Evolutionary conservation across 2,329 filamentous ascomycete species (phyloP), one percentile per base, ranked within the genome.

Genomic region (Phialophora tarda): DNA sequence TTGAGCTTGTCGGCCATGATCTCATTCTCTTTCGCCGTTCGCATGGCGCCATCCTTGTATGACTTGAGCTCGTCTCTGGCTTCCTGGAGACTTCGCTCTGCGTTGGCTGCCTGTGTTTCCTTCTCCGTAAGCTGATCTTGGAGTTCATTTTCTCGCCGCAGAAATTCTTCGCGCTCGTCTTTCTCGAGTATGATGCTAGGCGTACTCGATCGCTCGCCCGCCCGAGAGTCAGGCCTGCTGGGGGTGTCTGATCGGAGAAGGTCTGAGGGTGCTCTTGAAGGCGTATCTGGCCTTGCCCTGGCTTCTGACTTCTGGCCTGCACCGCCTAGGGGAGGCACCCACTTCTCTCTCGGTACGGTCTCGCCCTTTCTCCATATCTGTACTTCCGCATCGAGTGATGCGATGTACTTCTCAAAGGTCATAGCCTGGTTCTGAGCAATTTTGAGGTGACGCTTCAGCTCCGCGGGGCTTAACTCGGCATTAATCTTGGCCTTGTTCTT

Each of bases 401-500:
- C 85, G 67, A 98, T 91, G 76, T 98, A 98, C 65, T 83, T 87
- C 77, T 97, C 91, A 78, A 96, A 98, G 17, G 88, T 93, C 24
- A 91, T 92, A 71, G 95, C 89, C 77, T 97, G 93, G 60, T 86
- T 88, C 79, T 97, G 93, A 14, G 93, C 92, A 80, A 97, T 97
- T 81, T 92, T 93, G 77, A 99, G 88, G 75, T 97, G 85, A 58
- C 89, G 85, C 81, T 98, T 99, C 83, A 99, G 88, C 80, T 99
- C 95, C 12, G 93, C 88, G 54, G 95, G 95, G 75, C 94, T 98
- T 74, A 99, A 87, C 79, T 99, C 95, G 54, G 94, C 93, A 77
- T 99, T 99, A 86, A 99, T 91, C 89, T 98, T 99, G 80, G 95
- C 95, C 85, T 98, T 98, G 84, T 98, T 98, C 89, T 98, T 97